Evolutionary conservation across 768 basidiomycete species (phyloP).

Genomic region (Leccinellum albellum): DNA sequence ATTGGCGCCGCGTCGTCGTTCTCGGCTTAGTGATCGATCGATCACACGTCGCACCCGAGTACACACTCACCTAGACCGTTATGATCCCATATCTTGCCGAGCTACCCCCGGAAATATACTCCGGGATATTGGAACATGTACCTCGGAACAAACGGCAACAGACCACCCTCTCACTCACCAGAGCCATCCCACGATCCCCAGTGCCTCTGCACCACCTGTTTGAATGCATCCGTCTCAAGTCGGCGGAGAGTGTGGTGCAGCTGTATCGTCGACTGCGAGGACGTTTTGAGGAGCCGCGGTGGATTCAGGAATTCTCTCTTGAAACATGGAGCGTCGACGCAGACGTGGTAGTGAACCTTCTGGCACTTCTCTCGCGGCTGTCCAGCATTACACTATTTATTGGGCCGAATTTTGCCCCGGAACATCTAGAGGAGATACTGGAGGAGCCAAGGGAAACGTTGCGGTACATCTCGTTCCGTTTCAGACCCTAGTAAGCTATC

Average conservation of each 20-base stretch:
- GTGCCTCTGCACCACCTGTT: conserved; percentile 60
- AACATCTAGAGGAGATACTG: conserved; percentile 73
- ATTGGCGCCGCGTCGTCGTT: too few relatives aligned
- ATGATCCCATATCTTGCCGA: conserved; percentile 25
- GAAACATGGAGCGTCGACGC: conserved; percentile 72
- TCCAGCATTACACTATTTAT: conserved; percentile 56
- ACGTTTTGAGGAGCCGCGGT: conserved; percentile 28
- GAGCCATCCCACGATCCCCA: conserved; percentile 58
- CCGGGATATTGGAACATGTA: conserved; percentile 51
- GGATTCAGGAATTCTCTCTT: conserved; percentile 49
- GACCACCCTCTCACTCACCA: conserved; percentile 54
- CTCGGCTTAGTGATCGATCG: too few relatives aligned
- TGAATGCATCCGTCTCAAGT: conserved; percentile 48
- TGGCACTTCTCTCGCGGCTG: conserved; percentile 53
- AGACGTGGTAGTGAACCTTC: conserved; percentile 67
- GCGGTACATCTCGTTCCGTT: conserved; percentile 58
- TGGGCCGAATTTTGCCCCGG: conserved; percentile 75
- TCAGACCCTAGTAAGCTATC: conserved; percentile 74
- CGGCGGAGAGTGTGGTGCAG: conserved; percentile 48
- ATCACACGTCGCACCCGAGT: too few relatives aligned
- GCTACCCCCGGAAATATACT: conserved; percentile 68
- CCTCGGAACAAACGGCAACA: conserved; percentile 44
- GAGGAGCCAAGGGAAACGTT: conserved; percentile 45
- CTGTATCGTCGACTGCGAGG: conserved; percentile 56
- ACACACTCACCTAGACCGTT: background rate